Evolutionary conservation across 768 basidiomycete species (phyloP), one percentile per base, ranked within the genome.

Genomic region (Lepiota subincarnata): DNA sequence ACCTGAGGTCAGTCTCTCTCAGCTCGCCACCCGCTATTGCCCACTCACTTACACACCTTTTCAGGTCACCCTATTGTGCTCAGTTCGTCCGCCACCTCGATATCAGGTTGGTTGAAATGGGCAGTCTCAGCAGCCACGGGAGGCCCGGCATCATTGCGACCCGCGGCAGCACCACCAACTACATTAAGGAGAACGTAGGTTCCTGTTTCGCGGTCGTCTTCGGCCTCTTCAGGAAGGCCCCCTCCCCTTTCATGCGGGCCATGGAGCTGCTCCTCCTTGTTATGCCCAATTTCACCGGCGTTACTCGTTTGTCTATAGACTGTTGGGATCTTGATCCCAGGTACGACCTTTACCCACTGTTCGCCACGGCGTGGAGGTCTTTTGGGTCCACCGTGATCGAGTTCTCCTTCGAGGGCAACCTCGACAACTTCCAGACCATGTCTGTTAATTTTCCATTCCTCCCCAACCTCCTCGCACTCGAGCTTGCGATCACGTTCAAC

Each of bases 401-500:
- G 12, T 37, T 76, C 6, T 70, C 71, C 3, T 58, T 79, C 6
- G 68, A 69, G 4, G 73, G 73, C 19, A 68, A 73, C 40, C 58
- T 73, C 12, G 66, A 70, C 34, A 68, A 66, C 1, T 69, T 72
- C 52, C 64, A 65, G 20, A 61, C 65, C 6, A 55, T 77, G 12
- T 59, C 70, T 2, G 62, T 61, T 14, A 68, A 73, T 2, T 53
- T 62, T 13, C 72, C 75, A 3, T 36, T 55, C 13, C 60, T 73
- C 16, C 57, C 57, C 2, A 63, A 65, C 3, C 59, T 77, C 26
- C 59, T 64, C 55, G 66, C 70, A 12, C 62, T 79, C 18, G 63
- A 66, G 20, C 38, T 79, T 26, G 75, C 76, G 56, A 72, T 77
- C 47, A 70, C 70, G 4, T 61, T 71, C 40, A 69, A 70, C 48